phyloP scores from a whole-genome alignment of 2,329 filamentous ascomycete species.

The Purpureocillium takamizusanense region DNA sequence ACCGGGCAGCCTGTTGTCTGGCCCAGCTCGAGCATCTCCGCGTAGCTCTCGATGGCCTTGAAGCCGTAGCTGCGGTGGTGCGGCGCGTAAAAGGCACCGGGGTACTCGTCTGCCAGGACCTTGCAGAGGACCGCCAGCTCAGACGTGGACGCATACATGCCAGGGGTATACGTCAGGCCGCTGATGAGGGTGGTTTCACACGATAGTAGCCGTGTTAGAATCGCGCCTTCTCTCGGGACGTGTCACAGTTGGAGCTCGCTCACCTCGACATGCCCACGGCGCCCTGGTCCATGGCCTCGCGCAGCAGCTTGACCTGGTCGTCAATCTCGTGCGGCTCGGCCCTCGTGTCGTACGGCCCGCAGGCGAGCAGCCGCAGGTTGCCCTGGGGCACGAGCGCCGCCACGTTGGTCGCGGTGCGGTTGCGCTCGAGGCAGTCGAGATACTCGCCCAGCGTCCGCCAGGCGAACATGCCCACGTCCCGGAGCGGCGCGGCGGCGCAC shows the following conservation, averaged over 20 bases:
- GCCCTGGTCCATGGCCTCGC: constrained; percentile 12
- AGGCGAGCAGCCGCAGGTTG: constrained; percentile 13
- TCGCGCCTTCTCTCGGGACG: not conserved
- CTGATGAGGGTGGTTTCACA: constrained; percentile 1
- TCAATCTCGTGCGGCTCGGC: constrained; percentile 9
- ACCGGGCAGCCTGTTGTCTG: constrained; percentile 13
- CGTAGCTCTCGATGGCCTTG: constrained; percentile 13
- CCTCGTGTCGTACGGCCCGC: constrained; percentile 12
- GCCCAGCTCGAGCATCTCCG: constrained; percentile 13
- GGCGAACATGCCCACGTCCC: constrained; percentile 9
- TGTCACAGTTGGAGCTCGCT: not conserved
- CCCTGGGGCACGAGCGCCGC: constrained; percentile 15
- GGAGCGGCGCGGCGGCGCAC: constrained; percentile 7
- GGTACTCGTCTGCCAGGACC: constrained; percentile 10
- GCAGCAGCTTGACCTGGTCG: constrained; percentile 11
- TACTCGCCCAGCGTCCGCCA: constrained; percentile 14
- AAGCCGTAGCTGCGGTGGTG: constrained; percentile 16
- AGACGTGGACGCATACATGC: constrained; percentile 16
- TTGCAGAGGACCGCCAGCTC: constrained; percentile 13
- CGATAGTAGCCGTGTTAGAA: not conserved
- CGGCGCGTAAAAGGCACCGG: constrained; percentile 13
- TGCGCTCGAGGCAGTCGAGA: constrained; percentile 12
- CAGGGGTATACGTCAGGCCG: constrained; percentile 14
- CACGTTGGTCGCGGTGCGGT: constrained; percentile 13
- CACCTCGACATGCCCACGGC: constrained; percentile 15